Conservation (phyloP, 441 rosid genomes). For the Populus hybrid region DNA sequence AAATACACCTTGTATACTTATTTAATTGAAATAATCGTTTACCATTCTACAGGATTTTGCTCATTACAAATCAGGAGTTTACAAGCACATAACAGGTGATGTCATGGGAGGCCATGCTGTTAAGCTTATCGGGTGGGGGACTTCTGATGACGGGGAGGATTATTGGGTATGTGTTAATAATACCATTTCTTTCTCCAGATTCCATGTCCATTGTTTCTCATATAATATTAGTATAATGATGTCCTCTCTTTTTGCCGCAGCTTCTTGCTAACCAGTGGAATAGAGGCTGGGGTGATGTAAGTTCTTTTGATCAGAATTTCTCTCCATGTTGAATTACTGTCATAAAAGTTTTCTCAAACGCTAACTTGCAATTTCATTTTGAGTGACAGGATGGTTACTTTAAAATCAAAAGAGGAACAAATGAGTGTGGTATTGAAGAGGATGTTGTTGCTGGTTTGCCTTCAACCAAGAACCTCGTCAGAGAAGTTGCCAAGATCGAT, state of each 20-base stretch:
- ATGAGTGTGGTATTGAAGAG: constrained; percentile 85
- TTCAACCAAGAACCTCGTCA: constrained; percentile 60
- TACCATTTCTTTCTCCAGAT: background rate
- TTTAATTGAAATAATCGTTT: background rate
- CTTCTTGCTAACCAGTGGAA: constrained; percentile 97
- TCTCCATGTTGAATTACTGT: background rate
- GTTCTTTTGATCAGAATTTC: constrained; percentile 20
- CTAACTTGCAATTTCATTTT: constrained; percentile 2
- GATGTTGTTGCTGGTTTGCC: constrained; percentile 82
- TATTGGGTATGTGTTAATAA: constrained; percentile 60
- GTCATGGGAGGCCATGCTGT: constrained; percentile 91
- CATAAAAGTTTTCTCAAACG: background rate
- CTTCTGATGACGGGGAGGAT: constrained; percentile 79
- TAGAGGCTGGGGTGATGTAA: constrained; percentile 90
- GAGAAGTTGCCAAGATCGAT: constrained; percentile 39
- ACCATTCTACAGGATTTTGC: constrained; percentile 71
- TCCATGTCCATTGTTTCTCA: background rate
- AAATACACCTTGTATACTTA: background rate
- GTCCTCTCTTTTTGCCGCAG: constrained; percentile 38
- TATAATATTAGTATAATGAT: too few relatives aligned
- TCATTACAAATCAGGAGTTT: constrained; percentile 86
- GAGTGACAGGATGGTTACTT: constrained; percentile 79
- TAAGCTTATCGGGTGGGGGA: constrained; percentile 96
- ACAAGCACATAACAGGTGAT: constrained; percentile 68
- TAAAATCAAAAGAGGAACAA: constrained; percentile 79